Evolutionary conservation across 257 asterid species (phyloP).

Genomic region (Sherardia arvensis): DNA sequence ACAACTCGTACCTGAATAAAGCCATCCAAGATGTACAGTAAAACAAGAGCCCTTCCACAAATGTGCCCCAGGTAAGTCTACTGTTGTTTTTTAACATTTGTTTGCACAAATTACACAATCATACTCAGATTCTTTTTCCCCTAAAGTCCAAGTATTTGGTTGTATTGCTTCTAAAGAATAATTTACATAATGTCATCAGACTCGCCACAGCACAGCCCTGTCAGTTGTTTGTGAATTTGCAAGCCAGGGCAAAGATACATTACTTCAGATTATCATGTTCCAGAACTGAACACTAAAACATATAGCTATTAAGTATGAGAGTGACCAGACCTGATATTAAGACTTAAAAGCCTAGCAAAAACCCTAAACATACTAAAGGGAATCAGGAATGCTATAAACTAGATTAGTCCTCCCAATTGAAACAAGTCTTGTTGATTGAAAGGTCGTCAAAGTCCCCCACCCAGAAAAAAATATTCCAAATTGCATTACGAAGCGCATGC

Average conservation of each 20-base stretch:
- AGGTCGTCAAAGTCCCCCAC: not conserved
- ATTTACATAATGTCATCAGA: not conserved
- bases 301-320: not conserved
- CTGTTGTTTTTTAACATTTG: no score
- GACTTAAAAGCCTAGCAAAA: not conserved
- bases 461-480: not conserved
- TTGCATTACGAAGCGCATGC: not conserved
- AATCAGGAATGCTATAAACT: not conserved
- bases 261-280: not conserved
- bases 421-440: not conserved
- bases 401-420: not conserved
- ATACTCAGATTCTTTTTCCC: not conserved
- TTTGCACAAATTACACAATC: not conserved
- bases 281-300: not conserved
- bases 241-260: not conserved
- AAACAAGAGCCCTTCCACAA: not conserved
- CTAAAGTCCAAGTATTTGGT: not conserved
- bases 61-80: not conserved
- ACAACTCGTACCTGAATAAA: constrained; percentile 79
- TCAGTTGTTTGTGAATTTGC: not conserved
- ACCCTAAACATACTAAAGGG: not conserved
- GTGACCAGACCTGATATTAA: not conserved
- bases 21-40: not conserved
- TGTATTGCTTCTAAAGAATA: not conserved
- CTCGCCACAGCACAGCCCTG: not conserved